Conservation (phyloP, 495 filamentous ascomycete genomes). For the Xylaria acuta region DNA sequence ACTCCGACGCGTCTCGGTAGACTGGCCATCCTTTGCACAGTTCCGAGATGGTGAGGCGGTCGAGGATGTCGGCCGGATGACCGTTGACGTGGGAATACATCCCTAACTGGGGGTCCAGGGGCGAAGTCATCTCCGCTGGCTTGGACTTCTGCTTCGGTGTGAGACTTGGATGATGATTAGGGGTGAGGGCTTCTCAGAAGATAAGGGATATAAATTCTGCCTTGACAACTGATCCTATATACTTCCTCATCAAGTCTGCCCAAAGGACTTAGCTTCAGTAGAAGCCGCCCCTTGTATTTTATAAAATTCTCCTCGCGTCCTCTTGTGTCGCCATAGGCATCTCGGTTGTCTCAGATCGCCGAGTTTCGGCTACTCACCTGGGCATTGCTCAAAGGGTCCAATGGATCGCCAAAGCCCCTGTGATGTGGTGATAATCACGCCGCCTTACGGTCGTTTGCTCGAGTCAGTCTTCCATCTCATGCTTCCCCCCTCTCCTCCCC, state of each 20-base stretch:
- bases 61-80: constrained; percentile 50
- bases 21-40: constrained; percentile 73
- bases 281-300: background rate
- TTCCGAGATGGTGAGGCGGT: constrained; percentile 63
- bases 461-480: too few species aligned
- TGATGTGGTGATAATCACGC: background rate
- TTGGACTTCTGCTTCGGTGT: background rate
- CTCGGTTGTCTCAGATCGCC: background rate
- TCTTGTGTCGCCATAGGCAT: background rate
- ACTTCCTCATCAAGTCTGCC: background rate
- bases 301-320: background rate
- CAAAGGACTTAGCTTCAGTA: background rate
- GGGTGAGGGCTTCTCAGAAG: background rate
- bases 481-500: background rate
- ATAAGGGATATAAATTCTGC: background rate
- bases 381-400: background rate
- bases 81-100: constrained; percentile 65
- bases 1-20: constrained; percentile 70
- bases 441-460: background rate
- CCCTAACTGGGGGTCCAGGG: constrained; percentile 48
- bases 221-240: background rate
- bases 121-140: constrained; percentile 45
- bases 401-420: background rate
- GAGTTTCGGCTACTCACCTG: background rate
- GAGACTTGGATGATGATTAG: background rate